Percentiles rank a stretch among this genome's conserved stretches.
Conservation (phyloP, 345 rosid species). For the Microthlaspi erraticum region DNA sequence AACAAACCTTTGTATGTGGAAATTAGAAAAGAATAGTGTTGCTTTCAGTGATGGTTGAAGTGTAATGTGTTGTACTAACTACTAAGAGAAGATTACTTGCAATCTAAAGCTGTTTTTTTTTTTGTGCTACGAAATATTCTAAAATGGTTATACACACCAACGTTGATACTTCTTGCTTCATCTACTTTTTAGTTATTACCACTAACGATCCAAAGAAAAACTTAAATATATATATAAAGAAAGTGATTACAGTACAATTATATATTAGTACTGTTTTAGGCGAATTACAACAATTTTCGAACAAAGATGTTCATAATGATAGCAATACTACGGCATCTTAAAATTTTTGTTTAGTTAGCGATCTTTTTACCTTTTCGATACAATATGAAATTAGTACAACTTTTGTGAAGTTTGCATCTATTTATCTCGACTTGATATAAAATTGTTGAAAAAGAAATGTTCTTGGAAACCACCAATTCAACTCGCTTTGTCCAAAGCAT, state of each 20-base stretch:
- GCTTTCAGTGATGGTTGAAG: slow-evolving; percentile 41
- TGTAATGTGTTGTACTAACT: slow-evolving; percentile 24
- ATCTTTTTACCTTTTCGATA: neutral
- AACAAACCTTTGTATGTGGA: neutral
- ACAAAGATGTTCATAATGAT: neutral
- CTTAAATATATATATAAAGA: neutral
- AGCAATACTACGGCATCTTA: neutral
- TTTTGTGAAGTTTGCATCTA: neutral
- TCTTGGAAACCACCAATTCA: slow-evolving; percentile 19
- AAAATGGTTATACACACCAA: slow-evolving; percentile 36
- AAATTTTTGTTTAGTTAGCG: neutral
- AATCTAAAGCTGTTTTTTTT: slow-evolving; percentile 22
- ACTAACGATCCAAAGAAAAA: neutral
- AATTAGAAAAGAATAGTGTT: slow-evolving; percentile 18
- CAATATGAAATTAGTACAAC: slow-evolving; percentile 1
- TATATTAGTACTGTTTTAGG: neutral
- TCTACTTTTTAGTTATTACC: slow-evolving; percentile 23
- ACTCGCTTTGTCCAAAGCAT: slow-evolving; percentile 16
- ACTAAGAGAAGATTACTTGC: slow-evolving; percentile 25
- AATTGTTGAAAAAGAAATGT: slow-evolving; percentile 12
- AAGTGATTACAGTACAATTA: too few species aligned
- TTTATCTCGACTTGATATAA: slow-evolving; percentile 18
- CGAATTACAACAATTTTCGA: neutral
- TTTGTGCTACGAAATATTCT: slow-evolving; percentile 35
- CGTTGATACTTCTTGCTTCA: slow-evolving; percentile 31